Base-by-base conservation (phyloP, 2,329 filamentous ascomycete genomes). In the Dryadomyces sulphureus region DNA sequence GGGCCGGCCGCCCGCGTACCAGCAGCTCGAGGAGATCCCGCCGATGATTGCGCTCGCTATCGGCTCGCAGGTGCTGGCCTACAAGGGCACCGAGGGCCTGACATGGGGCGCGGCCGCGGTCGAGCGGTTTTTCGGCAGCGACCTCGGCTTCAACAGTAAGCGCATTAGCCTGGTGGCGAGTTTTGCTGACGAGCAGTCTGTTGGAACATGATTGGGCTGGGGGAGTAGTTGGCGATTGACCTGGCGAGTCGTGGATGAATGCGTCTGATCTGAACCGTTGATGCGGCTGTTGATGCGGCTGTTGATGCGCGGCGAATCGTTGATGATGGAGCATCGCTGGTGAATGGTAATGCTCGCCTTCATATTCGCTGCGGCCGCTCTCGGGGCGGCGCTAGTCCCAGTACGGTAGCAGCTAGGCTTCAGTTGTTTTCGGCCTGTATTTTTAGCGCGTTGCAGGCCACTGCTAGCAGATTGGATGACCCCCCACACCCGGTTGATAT, bases 1-100 rank as follows among this genome's bases (percentile, higher is more conserved):
- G 0, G 61, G 56, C 21, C 58, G 54, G 17, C 55, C 58, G 34
- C 68, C 75, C 3, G 59, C 63, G 24, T 73, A 72, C 48, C 58
- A 66, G 35, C 60, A 68, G 48, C 62, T 83, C 12, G 61, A 62
- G 1, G 67, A 73, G 43, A 67, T 81, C 9, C 70, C 75, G 14
- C 70, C 79, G 14, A 75, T 81, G 65, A 87, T 89, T 51, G 81
- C 77, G 0, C 62, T 88, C 3, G 82, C 82, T 0, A 68, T 88
- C 2, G 84, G 83, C 30, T 79, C 77, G 59, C 75, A 78, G 55
- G 82, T 79, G 1, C 67, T 87, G 1, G 72, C 74, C 1, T 85
- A 77, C 54, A 72, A 70, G 39, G 69, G 73, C 0, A 67, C 67
- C 0, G 65, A 79, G 1, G 80, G 79, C 0, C 74, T 76, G 38